Evolutionary conservation across 768 basidiomycete species (phyloP).

Genomic region (Psilocybe cubensis): DNA sequence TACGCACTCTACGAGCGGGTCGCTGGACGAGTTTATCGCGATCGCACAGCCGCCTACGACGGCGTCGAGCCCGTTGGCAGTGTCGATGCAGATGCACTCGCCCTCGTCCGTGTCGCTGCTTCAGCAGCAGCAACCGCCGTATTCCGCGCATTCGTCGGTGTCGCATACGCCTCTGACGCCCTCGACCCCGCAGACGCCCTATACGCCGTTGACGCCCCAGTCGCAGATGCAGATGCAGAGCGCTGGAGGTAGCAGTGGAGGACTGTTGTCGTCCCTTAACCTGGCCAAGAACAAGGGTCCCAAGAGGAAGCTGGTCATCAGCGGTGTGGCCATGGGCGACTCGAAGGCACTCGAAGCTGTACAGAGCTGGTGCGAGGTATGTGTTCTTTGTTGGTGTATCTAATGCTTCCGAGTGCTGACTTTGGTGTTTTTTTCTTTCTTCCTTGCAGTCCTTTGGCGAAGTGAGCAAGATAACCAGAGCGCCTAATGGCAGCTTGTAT

Average conservation of each 20-base stretch:
- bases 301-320: constrained; percentile 36
- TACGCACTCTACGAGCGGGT: neutral
- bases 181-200: neutral
- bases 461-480: constrained; percentile 30
- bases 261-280: neutral
- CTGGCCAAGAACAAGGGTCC: constrained; percentile 3
- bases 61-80: neutral
- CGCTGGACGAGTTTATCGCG: neutral
- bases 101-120: constrained; percentile 3
- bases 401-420: neutral
- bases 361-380: constrained; percentile 37
- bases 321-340: constrained; percentile 32
- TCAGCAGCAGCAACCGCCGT: constrained; percentile 1
- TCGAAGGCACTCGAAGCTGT: constrained; percentile 32
- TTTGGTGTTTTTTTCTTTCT: neutral
- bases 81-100: neutral
- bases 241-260: neutral
- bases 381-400: constrained; percentile 5
- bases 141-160: neutral
- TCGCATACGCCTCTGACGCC: neutral
- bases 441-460: constrained; percentile 32
- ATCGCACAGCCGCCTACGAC: neutral
- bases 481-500: constrained; percentile 29
- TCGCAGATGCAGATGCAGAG: neutral
- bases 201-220: neutral